Evolutionary conservation across 148 eudicot species (phyloP).

Genomic region (Silene conica): DNA sequence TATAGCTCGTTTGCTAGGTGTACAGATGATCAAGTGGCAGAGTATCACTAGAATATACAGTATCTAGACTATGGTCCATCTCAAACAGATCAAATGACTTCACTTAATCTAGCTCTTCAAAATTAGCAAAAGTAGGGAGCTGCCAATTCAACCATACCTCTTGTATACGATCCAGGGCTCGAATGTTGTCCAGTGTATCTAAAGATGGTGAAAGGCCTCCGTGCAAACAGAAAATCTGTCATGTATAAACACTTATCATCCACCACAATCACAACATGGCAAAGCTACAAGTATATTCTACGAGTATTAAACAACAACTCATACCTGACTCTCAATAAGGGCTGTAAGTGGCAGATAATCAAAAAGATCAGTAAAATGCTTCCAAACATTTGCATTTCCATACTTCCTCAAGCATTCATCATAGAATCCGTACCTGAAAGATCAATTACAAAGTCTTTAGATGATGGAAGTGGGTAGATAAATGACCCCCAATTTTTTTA

Average conservation of each 20-base stretch:
- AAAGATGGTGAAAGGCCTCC: constrained; percentile 97
- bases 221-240: constrained; percentile 83
- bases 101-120: background rate
- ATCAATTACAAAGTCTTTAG: constrained; percentile 1
- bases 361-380: constrained; percentile 91
- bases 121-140: background rate
- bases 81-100: background rate
- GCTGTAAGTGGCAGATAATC: constrained; percentile 98
- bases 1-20: background rate
- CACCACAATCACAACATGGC: background rate
- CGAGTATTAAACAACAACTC: constrained; percentile 20
- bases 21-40: background rate
- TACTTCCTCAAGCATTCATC: constrained; percentile 98
- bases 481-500: too few relatives aligned
- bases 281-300: background rate
- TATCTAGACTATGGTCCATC: too few relatives aligned
- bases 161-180: constrained; percentile 88
- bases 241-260: constrained; percentile 8
- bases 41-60: background rate
- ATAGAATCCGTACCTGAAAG: constrained; percentile 89
- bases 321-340: constrained; percentile 93
- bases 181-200: constrained; percentile 87
- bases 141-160: constrained; percentile 46
- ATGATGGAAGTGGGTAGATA: background rate
- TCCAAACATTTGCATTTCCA: constrained; percentile 97